Evolutionary conservation across 495 filamentous ascomycete genomes (phyloP), one percentile per base, ranked within the genome.

Genomic region (Lepidopterella palustris): DNA sequence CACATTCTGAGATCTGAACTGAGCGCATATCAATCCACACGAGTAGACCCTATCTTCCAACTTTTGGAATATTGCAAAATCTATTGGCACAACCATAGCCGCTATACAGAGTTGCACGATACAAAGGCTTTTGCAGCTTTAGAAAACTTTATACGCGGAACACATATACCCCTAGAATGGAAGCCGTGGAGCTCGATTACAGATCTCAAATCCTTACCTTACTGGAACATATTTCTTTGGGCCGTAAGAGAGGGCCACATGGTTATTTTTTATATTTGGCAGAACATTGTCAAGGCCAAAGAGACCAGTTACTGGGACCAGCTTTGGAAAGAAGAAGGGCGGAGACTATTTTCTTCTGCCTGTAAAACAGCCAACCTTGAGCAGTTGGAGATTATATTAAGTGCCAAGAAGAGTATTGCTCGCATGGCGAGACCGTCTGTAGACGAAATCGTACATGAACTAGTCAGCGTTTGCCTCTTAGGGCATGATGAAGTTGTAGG

Each of bases 151-250:
- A 24, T 58, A 51, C 27, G 18, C 20, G 24, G 45, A 29, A 52
- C 45, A 45, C 20, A 49, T 31, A 15, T 58, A 21, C 50, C 50
- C 4, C n/a, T 20, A 29, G 50, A 53, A 53, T 53, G 50, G 50
- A 61, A 47, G 31, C 58, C 58, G 31, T 61, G 58, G 58, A 61
- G 50, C 31, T 32, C n/a, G 23, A 47, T 56, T 47, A 9, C 27
- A 11, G 40, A 47, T 15, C 15, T 13, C 25, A 31, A 61, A 18
- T 56, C 32, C 24, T 48, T 61, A 47, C 58, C 58, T 18, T 47
- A 56, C 58, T 61, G 58, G 58, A 45, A 61, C 0, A 55, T 61
- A 11, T 61, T 61, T 42, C 5, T 56, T 56, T 61, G 58, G 58
- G 52, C 58, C 11, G 58, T 61, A 45, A 56, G 58, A 56, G 23